Evolutionary conservation across 257 asterid species (phyloP).

Genomic region (Gardenia jasminoides): DNA sequence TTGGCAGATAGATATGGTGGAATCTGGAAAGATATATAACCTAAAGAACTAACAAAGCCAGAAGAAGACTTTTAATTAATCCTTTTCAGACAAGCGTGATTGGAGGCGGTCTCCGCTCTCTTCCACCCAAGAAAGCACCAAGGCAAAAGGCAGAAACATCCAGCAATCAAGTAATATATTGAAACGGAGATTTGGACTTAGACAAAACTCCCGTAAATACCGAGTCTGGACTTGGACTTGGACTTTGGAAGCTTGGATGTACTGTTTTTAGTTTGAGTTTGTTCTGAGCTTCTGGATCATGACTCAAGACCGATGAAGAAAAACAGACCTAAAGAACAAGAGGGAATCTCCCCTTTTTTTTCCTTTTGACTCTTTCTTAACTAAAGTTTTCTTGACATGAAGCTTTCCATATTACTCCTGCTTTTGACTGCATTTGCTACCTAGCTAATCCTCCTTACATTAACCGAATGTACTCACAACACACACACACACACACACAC

Average conservation of each 20-base stretch:
- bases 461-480: too few species aligned
- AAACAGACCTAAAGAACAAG: too few species aligned
- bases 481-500: too few species aligned
- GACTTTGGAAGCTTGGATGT: neutral
- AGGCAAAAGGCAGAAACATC: neutral
- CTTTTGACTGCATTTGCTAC: too few species aligned
- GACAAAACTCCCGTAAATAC: neutral
- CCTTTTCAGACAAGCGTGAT: conserved; percentile 1
- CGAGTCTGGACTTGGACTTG: neutral
- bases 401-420: too few species aligned
- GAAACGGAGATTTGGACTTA: neutral
- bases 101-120: conserved; percentile 3
- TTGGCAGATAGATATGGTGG: neutral
- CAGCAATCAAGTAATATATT: neutral
- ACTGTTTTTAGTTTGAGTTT: neutral
- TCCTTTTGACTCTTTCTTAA: too few species aligned
- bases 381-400: too few species aligned
- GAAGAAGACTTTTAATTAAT: neutral
- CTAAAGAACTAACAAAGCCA: neutral
- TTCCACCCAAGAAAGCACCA: neutral
- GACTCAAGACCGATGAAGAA: too few species aligned
- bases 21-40: too few species aligned
- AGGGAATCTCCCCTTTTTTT: too few species aligned
- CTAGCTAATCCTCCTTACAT: too few species aligned
- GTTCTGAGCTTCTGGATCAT: too few species aligned